phyloP scores from a whole-genome alignment of 2,329 filamentous ascomycete species.

The Zopfia rhizophila region DNA sequence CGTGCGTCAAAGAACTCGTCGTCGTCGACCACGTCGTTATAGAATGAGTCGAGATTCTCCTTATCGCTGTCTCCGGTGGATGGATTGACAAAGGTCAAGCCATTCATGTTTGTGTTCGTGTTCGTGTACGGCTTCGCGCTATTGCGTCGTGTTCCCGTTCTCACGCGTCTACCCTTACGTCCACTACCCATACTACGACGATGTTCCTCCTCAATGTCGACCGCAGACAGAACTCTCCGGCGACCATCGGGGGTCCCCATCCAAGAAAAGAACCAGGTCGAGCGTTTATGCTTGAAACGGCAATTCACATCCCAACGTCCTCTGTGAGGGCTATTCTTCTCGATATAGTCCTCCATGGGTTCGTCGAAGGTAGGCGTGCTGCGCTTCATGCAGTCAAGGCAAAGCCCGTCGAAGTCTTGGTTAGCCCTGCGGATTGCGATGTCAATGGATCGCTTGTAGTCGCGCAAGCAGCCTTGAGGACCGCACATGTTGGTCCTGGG shows the following conservation, averaged over 20 bases:
- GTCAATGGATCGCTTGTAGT: conserved; percentile 25
- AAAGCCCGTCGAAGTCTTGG: conserved; percentile 27
- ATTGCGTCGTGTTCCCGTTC: too few species aligned
- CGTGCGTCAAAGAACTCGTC: conserved; percentile 31
- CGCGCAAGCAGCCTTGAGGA: conserved; percentile 19
- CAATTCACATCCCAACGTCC: conserved; percentile 28
- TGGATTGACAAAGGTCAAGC: too few species aligned
- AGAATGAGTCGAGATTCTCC: not conserved
- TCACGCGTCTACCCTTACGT: too few species aligned
- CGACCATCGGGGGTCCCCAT: conserved; percentile 22
- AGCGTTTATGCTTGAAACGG: conserved; percentile 22
- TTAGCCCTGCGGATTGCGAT: conserved; percentile 22
- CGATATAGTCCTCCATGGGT: conserved; percentile 17
- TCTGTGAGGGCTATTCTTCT: conserved; percentile 23
- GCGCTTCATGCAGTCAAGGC: conserved; percentile 30
- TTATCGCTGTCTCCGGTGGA: conserved; percentile 9
- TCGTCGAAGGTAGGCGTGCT: conserved; percentile 18
- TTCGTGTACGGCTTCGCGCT: too few species aligned
- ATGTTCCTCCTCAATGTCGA: too few species aligned
- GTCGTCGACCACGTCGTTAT: conserved; percentile 19
- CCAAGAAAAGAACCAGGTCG: conserved; percentile 28
- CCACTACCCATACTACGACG: too few species aligned
- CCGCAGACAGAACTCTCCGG: too few species aligned
- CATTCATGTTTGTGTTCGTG: too few species aligned
- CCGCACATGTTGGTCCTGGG: conserved; percentile 17